Conservation (phyloP, 441 rosid species). For the Cnidoscolus chayamansa region DNA sequence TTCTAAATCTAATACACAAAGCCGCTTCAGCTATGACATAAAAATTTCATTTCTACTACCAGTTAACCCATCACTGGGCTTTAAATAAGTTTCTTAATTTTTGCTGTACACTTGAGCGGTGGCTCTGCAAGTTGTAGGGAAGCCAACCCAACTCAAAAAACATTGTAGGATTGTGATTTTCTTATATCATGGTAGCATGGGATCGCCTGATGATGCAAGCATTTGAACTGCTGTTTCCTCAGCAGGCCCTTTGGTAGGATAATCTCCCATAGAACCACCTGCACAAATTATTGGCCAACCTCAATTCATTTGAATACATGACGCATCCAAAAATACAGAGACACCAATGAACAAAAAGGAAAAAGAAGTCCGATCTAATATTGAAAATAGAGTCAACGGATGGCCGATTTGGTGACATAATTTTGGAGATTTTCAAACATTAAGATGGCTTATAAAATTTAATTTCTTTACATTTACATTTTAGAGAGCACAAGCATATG, state of each 20-base stretch:
- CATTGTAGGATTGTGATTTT: not conserved
- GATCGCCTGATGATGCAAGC: slow-evolving; percentile 64
- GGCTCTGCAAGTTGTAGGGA: slow-evolving; percentile 33
- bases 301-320: slow-evolving; percentile 8
- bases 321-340: not conserved
- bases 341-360: not conserved
- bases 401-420: slow-evolving; percentile 35
- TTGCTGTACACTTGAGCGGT: slow-evolving; percentile 41
- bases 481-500: slow-evolving; percentile 9
- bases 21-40: slow-evolving; percentile 30
- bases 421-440: slow-evolving; percentile 36
- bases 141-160: slow-evolving; percentile 22
- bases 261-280: slow-evolving; percentile 56
- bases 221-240: slow-evolving; percentile 60
- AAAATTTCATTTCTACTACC: slow-evolving; percentile 27
- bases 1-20: slow-evolving; percentile 53
- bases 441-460: slow-evolving; percentile 18
- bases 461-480: not conserved
- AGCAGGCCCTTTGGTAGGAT: slow-evolving; percentile 34
- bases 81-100: slow-evolving; percentile 25
- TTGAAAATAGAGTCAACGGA: slow-evolving; percentile 35
- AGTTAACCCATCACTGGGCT: slow-evolving; percentile 29
- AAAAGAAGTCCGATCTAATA: slow-evolving; percentile 16
- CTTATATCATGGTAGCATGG: slow-evolving; percentile 23
- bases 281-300: slow-evolving; percentile 22